phyloP scores from a whole-genome alignment of 345 rosid genomes.

The Psidium guajava region DNA sequence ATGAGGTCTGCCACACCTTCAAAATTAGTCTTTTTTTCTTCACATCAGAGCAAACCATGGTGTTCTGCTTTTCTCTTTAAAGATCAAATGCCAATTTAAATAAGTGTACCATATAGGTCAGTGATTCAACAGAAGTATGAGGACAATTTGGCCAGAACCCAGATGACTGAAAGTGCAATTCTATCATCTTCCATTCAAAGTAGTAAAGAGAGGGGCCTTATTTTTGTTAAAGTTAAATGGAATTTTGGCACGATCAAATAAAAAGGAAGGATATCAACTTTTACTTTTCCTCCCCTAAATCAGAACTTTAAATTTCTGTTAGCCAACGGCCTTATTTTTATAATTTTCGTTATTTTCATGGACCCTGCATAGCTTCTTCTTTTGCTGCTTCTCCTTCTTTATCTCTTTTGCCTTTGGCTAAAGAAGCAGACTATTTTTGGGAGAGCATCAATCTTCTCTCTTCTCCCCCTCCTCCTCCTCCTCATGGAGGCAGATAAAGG shows the following conservation, averaged over 20 bases:
- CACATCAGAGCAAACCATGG: background rate
- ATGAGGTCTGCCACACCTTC: background rate
- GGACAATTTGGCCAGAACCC: slow-evolving; percentile 20
- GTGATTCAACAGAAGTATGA: slow-evolving; percentile 20
- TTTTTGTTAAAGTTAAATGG: slow-evolving; percentile 53
- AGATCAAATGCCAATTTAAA: background rate
- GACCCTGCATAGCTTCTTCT: background rate
- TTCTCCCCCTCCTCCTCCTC: slow-evolving; percentile 17
- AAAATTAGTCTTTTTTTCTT: background rate
- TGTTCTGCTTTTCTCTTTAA: background rate
- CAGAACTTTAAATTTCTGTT: slow-evolving; percentile 43
- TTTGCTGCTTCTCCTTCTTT: background rate
- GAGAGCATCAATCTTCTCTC: slow-evolving; percentile 3
- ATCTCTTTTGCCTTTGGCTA: slow-evolving; percentile 8
- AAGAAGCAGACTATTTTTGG: slow-evolving; percentile 9
- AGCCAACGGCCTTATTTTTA: slow-evolving; percentile 19
- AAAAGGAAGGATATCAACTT: slow-evolving; percentile 19
- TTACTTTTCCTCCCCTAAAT: slow-evolving; percentile 21
- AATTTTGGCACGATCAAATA: slow-evolving; percentile 15
- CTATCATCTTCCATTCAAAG: slow-evolving; percentile 40
- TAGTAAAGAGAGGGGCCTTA: slow-evolving; percentile 18
- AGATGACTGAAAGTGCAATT: slow-evolving; percentile 32
- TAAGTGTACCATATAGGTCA: background rate
- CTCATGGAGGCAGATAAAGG: slow-evolving; percentile 8
- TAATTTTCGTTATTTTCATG: background rate